These are phyloP conservation scores for Tolypocladium pustulatum DNA, from an alignment of 2,329 filamentous ascomycete genomes.

Conservation along the genomic window DNA sequence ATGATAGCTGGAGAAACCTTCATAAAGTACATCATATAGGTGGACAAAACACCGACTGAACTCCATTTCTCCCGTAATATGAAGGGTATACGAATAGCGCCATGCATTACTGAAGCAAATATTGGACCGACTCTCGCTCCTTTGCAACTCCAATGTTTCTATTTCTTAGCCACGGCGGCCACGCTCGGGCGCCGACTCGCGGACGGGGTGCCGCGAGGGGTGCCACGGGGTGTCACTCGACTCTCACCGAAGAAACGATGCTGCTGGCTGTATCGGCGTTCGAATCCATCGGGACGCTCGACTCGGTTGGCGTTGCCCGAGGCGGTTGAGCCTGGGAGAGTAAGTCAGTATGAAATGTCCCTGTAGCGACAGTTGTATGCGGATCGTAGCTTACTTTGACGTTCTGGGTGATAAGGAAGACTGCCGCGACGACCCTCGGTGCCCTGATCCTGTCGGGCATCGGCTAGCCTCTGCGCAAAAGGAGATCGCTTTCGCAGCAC, in stretches of 20 bases:
- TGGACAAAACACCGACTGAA: neutral
- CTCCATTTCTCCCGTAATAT: neutral
- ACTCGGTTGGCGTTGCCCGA: conserved; percentile 8
- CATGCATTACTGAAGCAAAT: neutral
- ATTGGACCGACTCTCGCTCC: neutral
- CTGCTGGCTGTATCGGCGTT: conserved; percentile 25
- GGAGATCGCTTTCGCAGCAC: conserved; percentile 47
- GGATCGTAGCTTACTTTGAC: conserved; percentile 16
- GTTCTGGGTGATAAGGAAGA: conserved; percentile 11
- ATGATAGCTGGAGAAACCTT: neutral
- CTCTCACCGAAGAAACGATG: conserved; percentile 30
- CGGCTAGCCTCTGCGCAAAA: conserved; percentile 53
- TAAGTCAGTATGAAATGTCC: neutral
- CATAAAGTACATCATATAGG: neutral
- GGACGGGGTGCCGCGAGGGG: conserved; percentile 25
- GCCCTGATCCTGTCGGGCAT: conserved; percentile 21
- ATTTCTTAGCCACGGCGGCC: conserved; percentile 7
- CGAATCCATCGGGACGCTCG: conserved; percentile 10
- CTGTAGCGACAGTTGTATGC: neutral
- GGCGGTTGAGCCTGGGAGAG: conserved; percentile 11
- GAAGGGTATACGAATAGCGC: neutral
- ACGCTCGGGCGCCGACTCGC: conserved; percentile 21
- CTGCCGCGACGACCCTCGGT: conserved; percentile 19
- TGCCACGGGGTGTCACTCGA: conserved; percentile 26
- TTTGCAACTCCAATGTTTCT: neutral